Conservation (phyloP, 805 yeast genomes). For the Candida tammaniensis region DNA sequence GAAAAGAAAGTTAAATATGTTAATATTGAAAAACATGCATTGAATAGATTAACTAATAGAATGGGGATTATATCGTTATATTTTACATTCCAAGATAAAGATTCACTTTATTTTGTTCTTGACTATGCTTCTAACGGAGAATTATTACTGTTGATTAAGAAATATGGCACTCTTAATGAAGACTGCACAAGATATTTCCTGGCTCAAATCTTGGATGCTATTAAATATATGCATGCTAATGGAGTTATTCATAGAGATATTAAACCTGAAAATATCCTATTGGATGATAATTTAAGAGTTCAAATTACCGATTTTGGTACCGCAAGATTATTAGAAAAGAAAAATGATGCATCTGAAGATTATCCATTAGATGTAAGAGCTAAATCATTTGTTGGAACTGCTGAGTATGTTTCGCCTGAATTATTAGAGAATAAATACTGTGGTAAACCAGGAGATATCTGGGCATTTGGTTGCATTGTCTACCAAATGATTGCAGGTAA, state of each 20-base stretch:
- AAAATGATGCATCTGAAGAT: constrained; percentile 40
- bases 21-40: constrained; percentile 76
- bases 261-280: constrained; percentile 76
- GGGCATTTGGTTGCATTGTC: constrained; percentile 62
- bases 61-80: constrained; percentile 65
- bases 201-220: constrained; percentile 73
- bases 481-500: constrained; percentile 65
- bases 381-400: constrained; percentile 85
- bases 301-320: constrained; percentile 85
- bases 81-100: constrained; percentile 78
- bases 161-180: constrained; percentile 68
- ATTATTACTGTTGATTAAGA: constrained; percentile 62
- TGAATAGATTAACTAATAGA: constrained; percentile 61
- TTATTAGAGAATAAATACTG: constrained; percentile 67
- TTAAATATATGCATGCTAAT: constrained; percentile 65
- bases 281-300: constrained; percentile 58
- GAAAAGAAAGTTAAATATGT: constrained; percentile 85
- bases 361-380: constrained; percentile 70
- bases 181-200: constrained; percentile 64
- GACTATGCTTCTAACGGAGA: constrained; percentile 84
- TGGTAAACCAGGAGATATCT: constrained; percentile 58
- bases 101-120: constrained; percentile 67
- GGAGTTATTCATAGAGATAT: constrained; percentile 82
- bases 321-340: constrained; percentile 65
- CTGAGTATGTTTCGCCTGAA: constrained; percentile 67